Conservation (phyloP, 2,329 filamentous ascomycete species). For the Venturia asperata region DNA sequence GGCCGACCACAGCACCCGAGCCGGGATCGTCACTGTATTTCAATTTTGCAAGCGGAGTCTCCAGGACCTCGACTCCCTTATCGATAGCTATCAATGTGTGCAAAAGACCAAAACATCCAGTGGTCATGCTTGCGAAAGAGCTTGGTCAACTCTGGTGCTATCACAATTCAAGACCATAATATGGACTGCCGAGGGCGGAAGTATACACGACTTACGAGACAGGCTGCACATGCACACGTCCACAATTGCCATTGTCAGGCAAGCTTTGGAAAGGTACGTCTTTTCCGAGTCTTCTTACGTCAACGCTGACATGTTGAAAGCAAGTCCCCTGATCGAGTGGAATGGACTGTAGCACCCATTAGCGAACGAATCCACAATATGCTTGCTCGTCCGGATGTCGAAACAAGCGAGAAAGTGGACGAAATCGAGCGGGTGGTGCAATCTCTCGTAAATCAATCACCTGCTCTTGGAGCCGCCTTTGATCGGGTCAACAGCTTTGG, state of each 20-base stretch:
- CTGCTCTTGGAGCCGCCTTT: slow-evolving; percentile 27
- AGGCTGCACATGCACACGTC: slow-evolving; percentile 39
- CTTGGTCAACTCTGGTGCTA: slow-evolving; percentile 39
- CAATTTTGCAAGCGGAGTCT: slow-evolving; percentile 35
- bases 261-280: slow-evolving; percentile 37
- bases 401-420: slow-evolving; percentile 25
- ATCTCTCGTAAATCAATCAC: slow-evolving; percentile 17
- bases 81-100: slow-evolving; percentile 41
- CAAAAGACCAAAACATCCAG: slow-evolving; percentile 35
- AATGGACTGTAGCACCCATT: slow-evolving; percentile 28
- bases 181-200: slow-evolving; percentile 41
- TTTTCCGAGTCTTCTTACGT: not conserved
- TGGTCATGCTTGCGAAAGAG: slow-evolving; percentile 37
- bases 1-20: slow-evolving; percentile 31
- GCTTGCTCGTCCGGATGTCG: slow-evolving; percentile 21
- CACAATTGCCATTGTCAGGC: slow-evolving; percentile 35
- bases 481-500: slow-evolving; percentile 22
- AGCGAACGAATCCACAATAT: slow-evolving; percentile 30
- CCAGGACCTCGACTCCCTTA: slow-evolving; percentile 38
- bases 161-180: slow-evolving; percentile 37
- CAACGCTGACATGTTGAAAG: slow-evolving; percentile 22
- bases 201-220: slow-evolving; percentile 34
- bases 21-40: slow-evolving; percentile 36
- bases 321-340: slow-evolving; percentile 30
- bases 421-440: slow-evolving; percentile 27